Conservation (phyloP, 176 grass and related monocot genomes). For the sorghum (Sorghum bicolor) region Sorghum_bicolor_NCBIv3 NC_012872.2:65891001-65891500, state of each 20-base stretch:
- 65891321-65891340: background rate
- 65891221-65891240: too few species aligned
- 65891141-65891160: conserved; percentile 9
- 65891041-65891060: too few species aligned
- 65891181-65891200: background rate
- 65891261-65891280: too few species aligned
- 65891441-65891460: background rate
- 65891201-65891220: too few species aligned
- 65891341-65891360: background rate
- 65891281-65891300: background rate
- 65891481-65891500: background rate
- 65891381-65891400: background rate
- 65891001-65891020: too few species aligned
- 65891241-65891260: too few species aligned
- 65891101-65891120: too few species aligned
- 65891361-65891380: background rate
- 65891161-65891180: background rate
- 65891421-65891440: background rate
- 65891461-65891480: background rate
- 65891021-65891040: too few species aligned
- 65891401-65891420: background rate
- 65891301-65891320: background rate
- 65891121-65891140: background rate
- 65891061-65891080: background rate
- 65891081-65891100: too few species aligned